Conservation (phyloP, 768 basidiomycete genomes). For the Flagelloscypha sp. region DNA sequence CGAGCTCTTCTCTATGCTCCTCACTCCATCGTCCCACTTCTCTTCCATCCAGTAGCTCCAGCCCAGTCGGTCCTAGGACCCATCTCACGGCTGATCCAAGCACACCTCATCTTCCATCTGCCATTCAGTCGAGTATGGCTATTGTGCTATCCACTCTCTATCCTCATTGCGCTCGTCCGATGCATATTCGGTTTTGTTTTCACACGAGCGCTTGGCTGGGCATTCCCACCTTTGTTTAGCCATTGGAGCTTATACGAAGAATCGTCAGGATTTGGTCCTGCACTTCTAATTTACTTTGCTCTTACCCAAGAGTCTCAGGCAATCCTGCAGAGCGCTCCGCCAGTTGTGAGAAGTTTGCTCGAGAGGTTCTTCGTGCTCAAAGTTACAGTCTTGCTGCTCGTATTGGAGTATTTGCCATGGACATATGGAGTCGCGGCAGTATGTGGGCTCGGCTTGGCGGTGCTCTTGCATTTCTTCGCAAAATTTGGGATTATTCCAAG, state of each 20-base stretch:
- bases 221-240: constrained; percentile 27
- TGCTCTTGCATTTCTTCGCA: constrained; percentile 6
- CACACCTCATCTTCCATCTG: constrained; percentile 11
- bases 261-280: constrained; percentile 28
- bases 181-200: constrained; percentile 18
- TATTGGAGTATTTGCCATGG: constrained; percentile 30
- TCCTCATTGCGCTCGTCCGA: constrained; percentile 17
- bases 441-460: constrained; percentile 15
- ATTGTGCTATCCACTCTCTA: constrained; percentile 19
- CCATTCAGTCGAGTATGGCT: constrained; percentile 12
- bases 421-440: constrained; percentile 25
- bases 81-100: constrained; percentile 20
- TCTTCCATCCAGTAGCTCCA: no score
- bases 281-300: constrained; percentile 15
- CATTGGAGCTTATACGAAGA: constrained; percentile 33
- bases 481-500: constrained; percentile 3
- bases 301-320: constrained; percentile 10
- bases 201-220: constrained; percentile 26
- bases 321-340: constrained; percentile 1
- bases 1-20: no score
- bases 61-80: no score
- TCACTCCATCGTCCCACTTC: no score
- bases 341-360: neutral
- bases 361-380: constrained; percentile 1
- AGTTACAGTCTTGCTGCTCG: constrained; percentile 7